Conservation (phyloP, 2,329 filamentous ascomycete genomes). For the Aspergillus japonicus region DNA sequence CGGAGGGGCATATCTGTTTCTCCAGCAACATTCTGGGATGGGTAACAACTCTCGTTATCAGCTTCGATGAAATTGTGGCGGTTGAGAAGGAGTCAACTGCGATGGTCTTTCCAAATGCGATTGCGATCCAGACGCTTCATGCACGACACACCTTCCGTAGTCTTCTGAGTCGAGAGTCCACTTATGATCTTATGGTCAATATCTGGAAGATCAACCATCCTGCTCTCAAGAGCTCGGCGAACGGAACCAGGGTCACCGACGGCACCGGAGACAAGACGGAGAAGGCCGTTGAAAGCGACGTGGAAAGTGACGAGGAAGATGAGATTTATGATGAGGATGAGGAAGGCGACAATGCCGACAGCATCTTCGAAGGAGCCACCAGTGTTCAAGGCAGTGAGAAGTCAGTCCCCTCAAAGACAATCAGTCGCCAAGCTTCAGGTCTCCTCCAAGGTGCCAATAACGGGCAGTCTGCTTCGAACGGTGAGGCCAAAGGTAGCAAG, state of each 20-base stretch:
- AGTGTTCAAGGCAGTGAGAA: constrained; percentile 56
- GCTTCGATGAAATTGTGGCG: constrained; percentile 95
- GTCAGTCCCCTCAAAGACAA: constrained; percentile 49
- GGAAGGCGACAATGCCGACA: constrained; percentile 57
- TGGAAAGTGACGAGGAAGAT: constrained; percentile 72
- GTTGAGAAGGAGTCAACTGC: constrained; percentile 97
- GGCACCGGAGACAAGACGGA: constrained; percentile 87
- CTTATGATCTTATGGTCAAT: constrained; percentile 93
- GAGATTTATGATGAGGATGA: constrained; percentile 56
- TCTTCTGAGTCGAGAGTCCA: constrained; percentile 89
- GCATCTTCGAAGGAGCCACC: constrained; percentile 56
- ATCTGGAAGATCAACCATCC: constrained; percentile 98
- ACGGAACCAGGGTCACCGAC: constrained; percentile 79
- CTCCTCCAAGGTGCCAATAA: constrained; percentile 35
- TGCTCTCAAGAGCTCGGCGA: constrained; percentile 83
- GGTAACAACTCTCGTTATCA: constrained; percentile 96
- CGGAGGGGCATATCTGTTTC: constrained; percentile 96
- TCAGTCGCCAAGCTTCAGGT: constrained; percentile 71
- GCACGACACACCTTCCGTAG: constrained; percentile 95
- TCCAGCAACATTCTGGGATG: constrained; percentile 98
- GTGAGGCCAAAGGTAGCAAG: constrained; percentile 51
- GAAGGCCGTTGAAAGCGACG: constrained; percentile 68
- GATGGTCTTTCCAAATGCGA: constrained; percentile 92
- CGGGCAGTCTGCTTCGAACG: constrained; percentile 34
- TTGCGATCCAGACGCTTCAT: constrained; percentile 94